These are phyloP conservation scores for Calonectria crousiana DNA, from an alignment of 2,329 filamentous ascomycete species.

Conservation along the genomic window DNA sequence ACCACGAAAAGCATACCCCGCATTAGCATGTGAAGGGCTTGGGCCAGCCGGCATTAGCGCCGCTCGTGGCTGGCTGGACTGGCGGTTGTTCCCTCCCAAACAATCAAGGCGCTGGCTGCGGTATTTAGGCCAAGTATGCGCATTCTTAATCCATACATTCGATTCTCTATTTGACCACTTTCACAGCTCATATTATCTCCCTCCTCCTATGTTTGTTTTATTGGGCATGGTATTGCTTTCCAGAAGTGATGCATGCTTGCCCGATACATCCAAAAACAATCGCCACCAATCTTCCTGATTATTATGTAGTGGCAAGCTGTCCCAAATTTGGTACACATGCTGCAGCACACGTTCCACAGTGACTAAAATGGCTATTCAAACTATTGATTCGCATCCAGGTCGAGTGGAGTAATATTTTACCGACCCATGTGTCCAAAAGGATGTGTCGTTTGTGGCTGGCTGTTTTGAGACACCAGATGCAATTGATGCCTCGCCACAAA, in stretches of 20 bases:
- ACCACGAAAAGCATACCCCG: neutral
- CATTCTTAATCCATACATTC: neutral
- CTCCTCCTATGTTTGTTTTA: too few species aligned
- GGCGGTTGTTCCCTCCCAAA: neutral
- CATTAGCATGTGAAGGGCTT: neutral
- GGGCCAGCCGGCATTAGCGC: neutral
- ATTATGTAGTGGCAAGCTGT: too few species aligned
- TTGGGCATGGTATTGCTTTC: neutral
- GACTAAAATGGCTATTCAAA: neutral
- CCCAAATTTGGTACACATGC: neutral
- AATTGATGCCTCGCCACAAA: neutral
- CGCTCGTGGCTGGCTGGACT: neutral
- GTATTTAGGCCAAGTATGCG: neutral
- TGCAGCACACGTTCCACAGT: neutral
- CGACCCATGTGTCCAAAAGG: neutral
- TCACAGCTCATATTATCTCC: neutral
- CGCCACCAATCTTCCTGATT: neutral
- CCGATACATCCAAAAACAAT: neutral
- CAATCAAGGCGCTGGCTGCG: neutral
- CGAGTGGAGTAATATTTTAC: neutral
- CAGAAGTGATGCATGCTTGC: neutral
- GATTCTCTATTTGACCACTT: too few species aligned
- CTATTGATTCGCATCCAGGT: neutral
- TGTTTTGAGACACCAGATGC: neutral
- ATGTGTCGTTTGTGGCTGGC: neutral